Evolutionary conservation across 2,329 filamentous ascomycete genomes (phyloP), one percentile per base, ranked within the genome.

Genomic region (Colletotrichum sp.): DNA sequence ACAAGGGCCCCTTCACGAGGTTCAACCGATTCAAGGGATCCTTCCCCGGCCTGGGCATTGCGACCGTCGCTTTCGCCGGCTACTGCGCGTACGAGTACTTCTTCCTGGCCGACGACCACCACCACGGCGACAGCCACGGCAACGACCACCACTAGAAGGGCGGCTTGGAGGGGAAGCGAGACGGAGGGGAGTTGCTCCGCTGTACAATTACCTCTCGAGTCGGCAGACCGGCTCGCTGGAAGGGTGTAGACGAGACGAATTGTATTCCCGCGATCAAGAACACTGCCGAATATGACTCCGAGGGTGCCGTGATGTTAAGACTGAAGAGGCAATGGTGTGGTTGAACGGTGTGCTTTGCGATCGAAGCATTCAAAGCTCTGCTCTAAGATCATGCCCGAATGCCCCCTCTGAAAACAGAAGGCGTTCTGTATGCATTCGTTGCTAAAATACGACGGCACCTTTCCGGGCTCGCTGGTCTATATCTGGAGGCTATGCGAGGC

Each of bases 41-140:
- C 78, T 95, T 99, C 84, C 97, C 97, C 48, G 97, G 97, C 77
- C 90, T 99, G 81, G 97, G 97, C 79, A 98, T 96, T 81, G 97
- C 96, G 36, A 94, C 94, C 7, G 96, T 97, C 76, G 96, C 96
- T 62, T 99, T 99, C 85, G 92, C 94, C 66, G 93, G 89, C 78
- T 99, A 99, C 88, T 95, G 96, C 85, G 92, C 91, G 76, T 98
- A 95, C 86, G 97, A 99, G 88, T 92, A 97, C 85, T 87, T 98
- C 71, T 98, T 98, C 85, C 84, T 98, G 80, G 90, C 94, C 82
- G 94, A 96, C 78, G 91, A 93, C 78, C 91, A 93, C 80, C 92
- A 92, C 82, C 87, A 90, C 79, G 87, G 87, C 77, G 85, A 86
- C 76, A 87, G 83, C 55, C 90, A 93, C 79, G 88, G 86, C 77